Percentiles rank a stretch among this genome's conserved stretches.
Conservation (phyloP, 768 basidiomycete genomes). For the Daedalea quercina region DNA sequence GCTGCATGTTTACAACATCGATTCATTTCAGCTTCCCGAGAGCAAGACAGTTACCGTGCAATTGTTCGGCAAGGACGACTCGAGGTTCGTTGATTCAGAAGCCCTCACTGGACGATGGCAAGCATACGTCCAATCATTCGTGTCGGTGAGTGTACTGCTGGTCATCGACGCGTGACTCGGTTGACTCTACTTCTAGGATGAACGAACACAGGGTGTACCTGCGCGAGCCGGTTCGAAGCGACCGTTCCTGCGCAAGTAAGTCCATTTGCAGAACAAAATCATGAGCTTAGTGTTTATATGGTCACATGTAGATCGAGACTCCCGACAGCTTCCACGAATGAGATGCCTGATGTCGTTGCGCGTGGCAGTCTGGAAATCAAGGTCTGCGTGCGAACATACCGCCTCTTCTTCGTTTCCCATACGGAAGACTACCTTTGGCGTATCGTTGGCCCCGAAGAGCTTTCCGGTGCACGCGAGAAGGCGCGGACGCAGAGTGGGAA, state of each 20-base stretch:
- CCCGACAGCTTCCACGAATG: constrained; percentile 36
- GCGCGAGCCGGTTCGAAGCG: constrained; percentile 31
- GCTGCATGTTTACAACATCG: no score
- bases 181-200: constrained; percentile 32
- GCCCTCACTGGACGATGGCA: constrained; percentile 76
- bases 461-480: neutral
- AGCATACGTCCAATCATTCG: constrained; percentile 70
- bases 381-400: constrained; percentile 78
- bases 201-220: constrained; percentile 48
- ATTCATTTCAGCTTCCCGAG: constrained; percentile 45
- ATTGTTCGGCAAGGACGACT: constrained; percentile 74
- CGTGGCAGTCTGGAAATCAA: constrained; percentile 70
- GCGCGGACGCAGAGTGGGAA: neutral
- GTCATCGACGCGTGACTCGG: neutral
- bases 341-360: constrained; percentile 14
- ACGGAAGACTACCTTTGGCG: constrained; percentile 55
- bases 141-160: constrained; percentile 33
- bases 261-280: neutral
- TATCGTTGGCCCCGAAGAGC: neutral
- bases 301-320: constrained; percentile 10
- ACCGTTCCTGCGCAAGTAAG: constrained; percentile 66
- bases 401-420: constrained; percentile 69
- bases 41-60: constrained; percentile 66
- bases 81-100: constrained; percentile 68
- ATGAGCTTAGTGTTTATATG: neutral